Percentiles rank a stretch among this genome's conserved stretches.
Evolutionary conservation across 345 rosid species (phyloP).

Genomic region (Cardamine occulta): DNA sequence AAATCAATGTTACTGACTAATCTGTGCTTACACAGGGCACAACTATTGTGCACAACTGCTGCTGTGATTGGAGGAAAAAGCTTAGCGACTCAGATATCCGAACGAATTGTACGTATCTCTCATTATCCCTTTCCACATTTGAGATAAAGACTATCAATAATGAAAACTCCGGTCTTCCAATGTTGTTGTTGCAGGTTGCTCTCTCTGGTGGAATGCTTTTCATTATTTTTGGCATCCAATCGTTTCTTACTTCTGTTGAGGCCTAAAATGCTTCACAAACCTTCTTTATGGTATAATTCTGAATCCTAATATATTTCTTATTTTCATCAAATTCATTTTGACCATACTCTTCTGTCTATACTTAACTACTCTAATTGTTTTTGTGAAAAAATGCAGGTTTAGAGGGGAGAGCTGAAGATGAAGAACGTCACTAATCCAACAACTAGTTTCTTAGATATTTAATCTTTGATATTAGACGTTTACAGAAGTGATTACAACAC

Average conservation of each 20-base stretch:
- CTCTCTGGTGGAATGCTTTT: slow-evolving; percentile 91
- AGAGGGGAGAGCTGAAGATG: slow-evolving; percentile 18
- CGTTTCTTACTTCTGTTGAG: slow-evolving; percentile 69
- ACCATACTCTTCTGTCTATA: neutral
- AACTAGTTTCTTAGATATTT: slow-evolving; percentile 24
- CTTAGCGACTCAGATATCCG: slow-evolving; percentile 97
- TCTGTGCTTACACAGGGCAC: slow-evolving; percentile 61
- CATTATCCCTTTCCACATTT: neutral
- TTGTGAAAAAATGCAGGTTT: slow-evolving; percentile 20
- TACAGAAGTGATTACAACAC: slow-evolving; percentile 15
- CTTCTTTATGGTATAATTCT: slow-evolving; percentile 11
- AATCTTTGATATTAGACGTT: slow-evolving; percentile 24
- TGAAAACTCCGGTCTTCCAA: neutral
- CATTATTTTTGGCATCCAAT: slow-evolving; percentile 85
- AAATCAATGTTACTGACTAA: slow-evolving; percentile 16
- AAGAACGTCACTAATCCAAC: slow-evolving; percentile 14
- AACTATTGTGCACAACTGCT: slow-evolving; percentile 86
- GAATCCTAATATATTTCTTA: slow-evolving; percentile 4
- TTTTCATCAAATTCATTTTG: neutral
- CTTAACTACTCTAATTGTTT: neutral
- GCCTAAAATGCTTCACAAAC: slow-evolving; percentile 33
- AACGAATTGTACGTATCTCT: slow-evolving; percentile 57
- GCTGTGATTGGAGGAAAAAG: slow-evolving; percentile 98
- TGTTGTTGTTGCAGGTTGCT: slow-evolving; percentile 65
- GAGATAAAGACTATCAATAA: neutral